Evolutionary conservation across 164 flowering plant species (phyloP).

Genomic region (Stephania cephalantha): DNA sequence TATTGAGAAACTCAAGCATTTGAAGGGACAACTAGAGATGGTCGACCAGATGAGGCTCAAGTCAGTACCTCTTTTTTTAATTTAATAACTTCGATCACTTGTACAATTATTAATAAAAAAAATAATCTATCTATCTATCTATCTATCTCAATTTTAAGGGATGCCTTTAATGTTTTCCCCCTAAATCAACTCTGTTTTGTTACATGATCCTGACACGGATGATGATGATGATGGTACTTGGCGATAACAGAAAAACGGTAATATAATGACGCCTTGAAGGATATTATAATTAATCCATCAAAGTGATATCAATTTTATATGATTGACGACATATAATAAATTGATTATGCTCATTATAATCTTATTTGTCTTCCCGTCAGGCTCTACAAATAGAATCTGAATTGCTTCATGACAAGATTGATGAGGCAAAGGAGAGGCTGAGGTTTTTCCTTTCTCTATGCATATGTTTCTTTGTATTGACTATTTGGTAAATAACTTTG

Average conservation of each 20-base stretch:
- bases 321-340: too few relatives aligned
- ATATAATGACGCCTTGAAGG: neutral
- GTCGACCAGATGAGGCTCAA: neutral
- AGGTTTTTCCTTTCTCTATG: neutral
- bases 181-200: too few relatives aligned
- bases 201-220: neutral
- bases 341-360: neutral
- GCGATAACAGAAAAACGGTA: neutral
- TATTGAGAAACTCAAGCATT: neutral
- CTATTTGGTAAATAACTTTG: too few relatives aligned
- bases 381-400: neutral
- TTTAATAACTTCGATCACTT: too few relatives aligned
- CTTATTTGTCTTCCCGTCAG: neutral
- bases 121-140: too few relatives aligned
- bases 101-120: too few relatives aligned
- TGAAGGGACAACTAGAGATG: neutral
- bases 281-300: neutral
- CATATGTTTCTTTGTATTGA: too few relatives aligned
- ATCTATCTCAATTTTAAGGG: too few relatives aligned
- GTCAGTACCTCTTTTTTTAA: neutral
- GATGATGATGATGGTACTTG: neutral
- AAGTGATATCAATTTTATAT: too few relatives aligned
- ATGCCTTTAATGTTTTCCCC: too few relatives aligned
- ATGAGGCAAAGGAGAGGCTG: neutral
- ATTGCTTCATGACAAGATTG: neutral